Conservation (phyloP, 2,329 filamentous ascomycete genomes). For the Cladophialophora carrionii region DNA sequence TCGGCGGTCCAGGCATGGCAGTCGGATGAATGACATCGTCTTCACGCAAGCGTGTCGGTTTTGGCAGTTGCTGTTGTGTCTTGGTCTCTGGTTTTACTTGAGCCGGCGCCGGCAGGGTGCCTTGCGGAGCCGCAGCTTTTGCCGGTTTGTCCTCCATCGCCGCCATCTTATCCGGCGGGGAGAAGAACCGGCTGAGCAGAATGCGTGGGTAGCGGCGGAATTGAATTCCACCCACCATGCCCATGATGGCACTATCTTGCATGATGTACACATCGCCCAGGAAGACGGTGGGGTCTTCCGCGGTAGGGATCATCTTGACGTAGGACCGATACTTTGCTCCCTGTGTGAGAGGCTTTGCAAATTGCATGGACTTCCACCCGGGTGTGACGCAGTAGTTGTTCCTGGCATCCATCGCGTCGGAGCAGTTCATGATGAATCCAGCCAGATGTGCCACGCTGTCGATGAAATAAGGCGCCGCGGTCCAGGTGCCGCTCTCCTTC, state of each 20-base stretch:
- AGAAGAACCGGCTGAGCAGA: constrained; percentile 49
- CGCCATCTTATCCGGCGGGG: constrained; percentile 17
- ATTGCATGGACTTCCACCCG: constrained; percentile 41
- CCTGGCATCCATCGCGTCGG: constrained; percentile 40
- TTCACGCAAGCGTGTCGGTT: background rate
- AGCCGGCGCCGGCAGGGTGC: background rate
- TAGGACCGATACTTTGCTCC: constrained; percentile 42
- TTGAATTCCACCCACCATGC: constrained; percentile 41
- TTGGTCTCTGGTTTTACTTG: background rate
- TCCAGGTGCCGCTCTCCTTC: constrained; percentile 41
- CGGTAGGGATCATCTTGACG: constrained; percentile 42
- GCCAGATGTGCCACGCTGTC: constrained; percentile 39
- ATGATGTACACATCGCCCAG: constrained; percentile 49
- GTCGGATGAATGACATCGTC: background rate
- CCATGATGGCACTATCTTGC: constrained; percentile 43
- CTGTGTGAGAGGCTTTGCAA: constrained; percentile 39
- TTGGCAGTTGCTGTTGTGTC: background rate
- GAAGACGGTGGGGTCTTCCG: constrained; percentile 42
- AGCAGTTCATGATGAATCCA: constrained; percentile 41
- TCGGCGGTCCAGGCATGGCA: background rate
- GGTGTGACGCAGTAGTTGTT: constrained; percentile 45
- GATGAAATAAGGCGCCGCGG: constrained; percentile 38
- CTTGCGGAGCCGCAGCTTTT: background rate
- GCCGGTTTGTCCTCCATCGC: background rate
- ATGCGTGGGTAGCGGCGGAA: constrained; percentile 48